These are phyloP conservation scores for Yamadazyma spencermartinsiae DNA, from an alignment of 1,139 yeast species.

Conservation along the genomic window DNA sequence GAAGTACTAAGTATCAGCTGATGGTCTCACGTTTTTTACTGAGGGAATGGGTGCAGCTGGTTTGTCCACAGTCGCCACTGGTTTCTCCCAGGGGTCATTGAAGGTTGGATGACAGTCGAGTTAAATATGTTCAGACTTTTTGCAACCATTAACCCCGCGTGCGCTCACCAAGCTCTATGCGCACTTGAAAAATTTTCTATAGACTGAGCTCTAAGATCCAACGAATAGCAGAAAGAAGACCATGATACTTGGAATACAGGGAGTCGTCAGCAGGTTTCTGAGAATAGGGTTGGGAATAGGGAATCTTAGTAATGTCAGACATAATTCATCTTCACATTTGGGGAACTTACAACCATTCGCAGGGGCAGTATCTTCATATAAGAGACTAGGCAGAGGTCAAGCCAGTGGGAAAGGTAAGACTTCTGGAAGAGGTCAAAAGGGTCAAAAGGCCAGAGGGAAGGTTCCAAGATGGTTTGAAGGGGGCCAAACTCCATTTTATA, in stretches of 20 bases:
- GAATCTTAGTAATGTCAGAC: neutral
- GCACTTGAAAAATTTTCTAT: slow-evolving; percentile 2
- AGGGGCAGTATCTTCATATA: slow-evolving; percentile 46
- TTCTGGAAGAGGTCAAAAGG: slow-evolving; percentile 97
- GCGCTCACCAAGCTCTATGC: neutral
- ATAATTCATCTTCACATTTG: slow-evolving; percentile 22
- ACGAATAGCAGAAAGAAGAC: neutral
- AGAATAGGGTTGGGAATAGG: neutral
- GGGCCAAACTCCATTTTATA: slow-evolving; percentile 95
- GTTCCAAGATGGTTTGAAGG: slow-evolving; percentile 97
- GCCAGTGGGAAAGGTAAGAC: slow-evolving; percentile 93
- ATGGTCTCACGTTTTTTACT: too few species aligned
- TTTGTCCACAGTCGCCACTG: too few species aligned
- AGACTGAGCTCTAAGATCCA: neutral
- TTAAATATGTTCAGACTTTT: neutral
- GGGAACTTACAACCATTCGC: slow-evolving; percentile 42
- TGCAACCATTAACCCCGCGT: neutral
- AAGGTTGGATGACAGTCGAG: too few species aligned
- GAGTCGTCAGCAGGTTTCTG: neutral
- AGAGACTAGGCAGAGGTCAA: slow-evolving; percentile 95
- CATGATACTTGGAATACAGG: neutral
- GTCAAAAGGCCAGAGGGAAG: slow-evolving; percentile 94
- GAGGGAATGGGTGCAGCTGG: too few species aligned
- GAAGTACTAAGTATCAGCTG: too few species aligned
- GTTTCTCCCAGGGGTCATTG: too few species aligned